Base-by-base conservation (phyloP, 2,329 filamentous ascomycete genomes). In the Escovopsis weberi region DNA sequence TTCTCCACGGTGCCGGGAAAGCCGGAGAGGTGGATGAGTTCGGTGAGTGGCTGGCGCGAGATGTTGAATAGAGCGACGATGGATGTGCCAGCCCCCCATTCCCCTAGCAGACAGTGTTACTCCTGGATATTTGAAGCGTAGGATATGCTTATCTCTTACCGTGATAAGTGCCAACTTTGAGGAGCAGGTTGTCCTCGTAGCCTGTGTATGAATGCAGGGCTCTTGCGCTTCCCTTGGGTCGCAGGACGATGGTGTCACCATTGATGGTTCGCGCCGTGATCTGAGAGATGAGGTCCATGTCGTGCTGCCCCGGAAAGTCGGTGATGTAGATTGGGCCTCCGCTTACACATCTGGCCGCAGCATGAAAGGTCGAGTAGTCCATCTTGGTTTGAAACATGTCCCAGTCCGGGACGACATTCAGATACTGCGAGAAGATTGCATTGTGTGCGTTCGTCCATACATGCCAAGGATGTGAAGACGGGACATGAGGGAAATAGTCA, bases 271-370 rank as follows among this genome's bases (percentile, higher is more conserved):
- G 66, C 0, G 82, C 88, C 0, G 83, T 87, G 72, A 96, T 88
- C 57, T 93, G 80, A 26, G 70, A 62, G 46, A 98, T 82, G 12
- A 98, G 61, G 6, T 70, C 62, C 28, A 87, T 54, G 53, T 94
- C 73, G 58, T 96, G 86, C 46, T 85, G 65, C 0, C 86, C 88
- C 0, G 89, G 89, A 1, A 78, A 74, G 59, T 98, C 91, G 0
- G 89, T 96, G 57, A 98, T 88, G 53, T 93, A 95, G 35, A 98
- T 82, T 0, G 89, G 91, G 0, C 91, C 91, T 8, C 91, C 91
- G 39, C 82, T 88, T 9, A 98, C 69, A 58, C 86, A 94, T 38
- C 91, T 75, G 2, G 87, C 88, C 1, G 91, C 89, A 4, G 85
- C 91, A 52, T 98, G 91, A 56, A 91, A 94, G 0, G 73, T 75